Evolutionary conservation across 2,329 filamentous ascomycete species (phyloP).

Genomic region (Cladosporium sp.): DNA sequence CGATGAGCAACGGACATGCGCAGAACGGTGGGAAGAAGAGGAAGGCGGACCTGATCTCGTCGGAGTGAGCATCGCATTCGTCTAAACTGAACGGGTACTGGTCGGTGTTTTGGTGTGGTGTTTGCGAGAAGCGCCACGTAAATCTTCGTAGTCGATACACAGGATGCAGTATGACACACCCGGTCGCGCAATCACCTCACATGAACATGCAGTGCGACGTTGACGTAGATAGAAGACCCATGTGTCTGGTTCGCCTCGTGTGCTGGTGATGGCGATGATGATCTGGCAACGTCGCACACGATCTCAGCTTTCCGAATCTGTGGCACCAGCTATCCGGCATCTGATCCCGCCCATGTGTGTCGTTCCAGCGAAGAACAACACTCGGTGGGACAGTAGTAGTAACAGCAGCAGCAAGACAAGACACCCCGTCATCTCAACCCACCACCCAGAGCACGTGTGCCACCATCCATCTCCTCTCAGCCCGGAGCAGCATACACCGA

Average conservation of each 20-base stretch:
- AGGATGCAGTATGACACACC: neutral
- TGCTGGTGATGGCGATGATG: neutral
- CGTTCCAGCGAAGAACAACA: neutral
- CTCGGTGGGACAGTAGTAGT: neutral
- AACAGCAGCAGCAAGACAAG: neutral
- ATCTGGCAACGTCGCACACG: constrained; percentile 1
- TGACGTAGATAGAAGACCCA: neutral
- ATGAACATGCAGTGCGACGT: neutral
- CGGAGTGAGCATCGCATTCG: neutral
- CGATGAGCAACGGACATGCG: neutral
- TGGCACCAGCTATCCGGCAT: neutral
- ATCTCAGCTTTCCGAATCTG: neutral
- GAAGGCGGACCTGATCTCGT: constrained; percentile 26
- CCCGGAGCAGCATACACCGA: neutral
- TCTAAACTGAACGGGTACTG: neutral
- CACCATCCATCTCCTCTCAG: neutral
- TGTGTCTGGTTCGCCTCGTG: neutral
- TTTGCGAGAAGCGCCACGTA: neutral
- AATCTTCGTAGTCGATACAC: neutral
- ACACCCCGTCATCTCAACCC: neutral
- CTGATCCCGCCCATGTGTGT: neutral
- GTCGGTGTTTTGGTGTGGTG: neutral
- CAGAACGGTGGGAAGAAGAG: constrained; percentile 28
- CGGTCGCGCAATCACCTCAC: neutral
- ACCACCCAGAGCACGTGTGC: neutral